These are phyloP conservation scores for Saturnispora gosingensis DNA, from an alignment of 805 yeast genomes.

Conservation along the genomic window DNA sequence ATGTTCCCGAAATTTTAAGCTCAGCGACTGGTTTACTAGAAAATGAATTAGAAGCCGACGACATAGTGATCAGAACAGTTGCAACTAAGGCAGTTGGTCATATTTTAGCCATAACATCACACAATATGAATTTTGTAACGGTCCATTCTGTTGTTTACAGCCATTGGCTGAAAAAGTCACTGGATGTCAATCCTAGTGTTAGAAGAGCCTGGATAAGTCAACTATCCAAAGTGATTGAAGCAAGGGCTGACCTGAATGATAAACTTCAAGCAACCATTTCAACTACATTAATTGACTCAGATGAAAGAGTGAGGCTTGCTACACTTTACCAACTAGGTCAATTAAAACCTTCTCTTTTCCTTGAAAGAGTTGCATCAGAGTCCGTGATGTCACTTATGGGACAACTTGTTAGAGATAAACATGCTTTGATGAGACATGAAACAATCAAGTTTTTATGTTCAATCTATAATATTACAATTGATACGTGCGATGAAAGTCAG, in stretches of 20 bases:
- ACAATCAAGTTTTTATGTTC: slow-evolving; percentile 47
- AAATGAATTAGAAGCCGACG: slow-evolving; percentile 70
- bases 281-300: slow-evolving; percentile 65
- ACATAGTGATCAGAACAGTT: slow-evolving; percentile 47
- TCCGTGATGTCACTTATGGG: slow-evolving; percentile 44
- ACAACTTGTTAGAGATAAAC: slow-evolving; percentile 65
- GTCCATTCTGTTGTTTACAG: slow-evolving; percentile 53
- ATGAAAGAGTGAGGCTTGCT: slow-evolving; percentile 58
- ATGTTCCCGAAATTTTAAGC: slow-evolving; percentile 62
- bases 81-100: slow-evolving; percentile 70
- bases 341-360: slow-evolving; percentile 38
- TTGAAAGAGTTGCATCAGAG: slow-evolving; percentile 37
- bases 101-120: slow-evolving; percentile 41
- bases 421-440: slow-evolving; percentile 50
- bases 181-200: slow-evolving; percentile 58
- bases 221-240: slow-evolving; percentile 37
- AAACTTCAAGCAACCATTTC: slow-evolving; percentile 52
- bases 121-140: slow-evolving; percentile 48
- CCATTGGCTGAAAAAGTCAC: slow-evolving; percentile 65
- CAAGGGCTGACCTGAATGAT: slow-evolving; percentile 35
- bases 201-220: slow-evolving; percentile 64
- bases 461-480: slow-evolving; percentile 40
- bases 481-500: slow-evolving; percentile 20
- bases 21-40: slow-evolving; percentile 73
- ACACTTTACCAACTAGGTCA: slow-evolving; percentile 45